These are phyloP conservation scores for Populus ilicifolia DNA, from an alignment of 345 rosid genomes.

Conservation along the genomic window DNA sequence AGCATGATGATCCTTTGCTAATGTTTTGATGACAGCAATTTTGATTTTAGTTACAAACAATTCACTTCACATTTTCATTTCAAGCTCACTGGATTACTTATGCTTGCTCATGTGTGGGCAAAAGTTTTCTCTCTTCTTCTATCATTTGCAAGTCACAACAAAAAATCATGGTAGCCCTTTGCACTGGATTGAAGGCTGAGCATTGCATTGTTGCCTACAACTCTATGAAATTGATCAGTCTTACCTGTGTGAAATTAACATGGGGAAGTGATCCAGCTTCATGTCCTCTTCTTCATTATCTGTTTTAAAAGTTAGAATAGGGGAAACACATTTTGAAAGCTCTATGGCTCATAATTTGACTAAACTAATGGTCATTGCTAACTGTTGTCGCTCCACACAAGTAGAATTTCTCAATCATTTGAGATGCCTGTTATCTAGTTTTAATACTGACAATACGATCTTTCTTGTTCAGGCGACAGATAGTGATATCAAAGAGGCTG, in stretches of 20 bases:
- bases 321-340: neutral
- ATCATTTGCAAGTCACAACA: neutral
- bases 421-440: neutral
- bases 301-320: neutral
- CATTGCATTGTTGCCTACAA: neutral
- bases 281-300: neutral
- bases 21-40: neutral
- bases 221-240: neutral
- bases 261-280: neutral
- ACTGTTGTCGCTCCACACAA: neutral
- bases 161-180: neutral
- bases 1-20: neutral
- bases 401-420: neutral
- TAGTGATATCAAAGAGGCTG: slow-evolving; percentile 65
- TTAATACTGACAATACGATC: neutral
- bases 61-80: neutral
- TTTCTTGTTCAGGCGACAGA: slow-evolving; percentile 53
- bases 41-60: neutral
- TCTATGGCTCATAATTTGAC: slow-evolving; percentile 9
- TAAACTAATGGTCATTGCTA: neutral
- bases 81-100: neutral
- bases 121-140: neutral
- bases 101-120: neutral
- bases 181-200: neutral
- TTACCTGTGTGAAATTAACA: neutral